Evolutionary conservation across 2,329 filamentous ascomycete species (phyloP), one percentile per base, ranked within the genome.

Genomic region (Cladosporium cucumerinum): DNA sequence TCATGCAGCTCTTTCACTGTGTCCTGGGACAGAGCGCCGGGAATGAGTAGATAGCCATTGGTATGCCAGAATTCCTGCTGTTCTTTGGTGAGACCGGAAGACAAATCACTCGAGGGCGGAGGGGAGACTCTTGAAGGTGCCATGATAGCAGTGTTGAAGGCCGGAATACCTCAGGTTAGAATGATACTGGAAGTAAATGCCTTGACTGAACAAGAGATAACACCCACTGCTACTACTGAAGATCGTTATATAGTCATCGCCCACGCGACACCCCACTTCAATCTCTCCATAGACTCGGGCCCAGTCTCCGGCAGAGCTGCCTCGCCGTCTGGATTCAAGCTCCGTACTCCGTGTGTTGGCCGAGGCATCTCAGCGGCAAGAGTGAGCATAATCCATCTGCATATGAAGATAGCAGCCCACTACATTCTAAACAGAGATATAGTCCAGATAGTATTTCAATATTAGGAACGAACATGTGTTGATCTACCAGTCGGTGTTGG

Each of bases 41-140:
- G 91, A 72, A 99, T 85, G 72, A 98, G 85, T 66, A 98, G 89
- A 80, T 96, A 98, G 79, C 95, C 95, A 80, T 98, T 91, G 59
- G 86, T 82, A 71, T 89, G 77, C 82, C 96, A 98, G 73, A 84
- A 82, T 57, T 84, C 76, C 55, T 95, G 80, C 75, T 97, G 93
- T 34, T 85, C 82, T 51, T 87, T 78, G 18, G 89, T 89, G 65
- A 97, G 89, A 64, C 89, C 89, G 2, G 61, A 43, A 23, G 71
- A 64, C 10, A 66, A 61, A 59, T 69, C 61, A 55, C 66, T 57
- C 18, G 69, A 58, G 7, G 72, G 70, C 8, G 70, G 70, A 21
- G 72, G 69, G 39, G 72, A 72, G 28, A 72, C 60, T 46, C 74
- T 69, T n/a, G 74, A 72, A 28, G 72, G 70, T 23, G 72, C 68